Base-by-base conservation (phyloP, 495 filamentous ascomycete genomes). In the Cetradonia linearis region DNA sequence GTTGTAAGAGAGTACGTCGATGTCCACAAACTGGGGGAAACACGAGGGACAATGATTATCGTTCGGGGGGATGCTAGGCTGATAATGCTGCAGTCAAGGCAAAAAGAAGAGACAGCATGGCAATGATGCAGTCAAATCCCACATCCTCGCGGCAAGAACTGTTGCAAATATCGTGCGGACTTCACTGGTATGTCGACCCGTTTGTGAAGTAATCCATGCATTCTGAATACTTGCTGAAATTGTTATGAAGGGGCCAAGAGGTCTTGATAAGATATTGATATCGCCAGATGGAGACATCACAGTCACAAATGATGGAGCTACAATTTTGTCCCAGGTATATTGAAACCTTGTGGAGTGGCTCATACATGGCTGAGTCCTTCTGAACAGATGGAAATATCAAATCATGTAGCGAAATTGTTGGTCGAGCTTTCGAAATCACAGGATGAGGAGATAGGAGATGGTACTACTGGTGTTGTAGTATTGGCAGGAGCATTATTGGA, bases 351-450 rank as follows among this genome's bases (percentile, higher is more conserved):
- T 40, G 42, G 25, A 33, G n/a, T 25, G 36, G 8, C n/a, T 0
- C 18, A 40, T 46, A 63, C 57, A 66, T 72, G 60, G 73, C 64
- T 55, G 36, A 54, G 50, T 36, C 16, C 23, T 54, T 10, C 49
- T 38, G 25, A 55, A n/a, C 49, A 84, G 83, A 99, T 99, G 93
- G 93, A 99, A 74, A 94, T 99, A 61, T 87, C 89, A 62, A 97
- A 99, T 80, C 91, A 97, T 71, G 89, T 99, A 48, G 93, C 93
- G 55, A 96, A 96, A 76, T 78, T 99, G 42, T 76, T 99, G 44
- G 93, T 99, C 31, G 91, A 96, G 70, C 83, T 99, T n/a, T 97
- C 93, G 55, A 96, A 95, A 74, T 96, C 92, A 20, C 93, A 99
- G 69, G 93, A 99, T 69, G 92, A 97, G 65, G 93, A 99, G 74